Evolutionary conservation across 169 alveolate species (phyloP).

Genomic region (Plasmodium adleri): DNA sequence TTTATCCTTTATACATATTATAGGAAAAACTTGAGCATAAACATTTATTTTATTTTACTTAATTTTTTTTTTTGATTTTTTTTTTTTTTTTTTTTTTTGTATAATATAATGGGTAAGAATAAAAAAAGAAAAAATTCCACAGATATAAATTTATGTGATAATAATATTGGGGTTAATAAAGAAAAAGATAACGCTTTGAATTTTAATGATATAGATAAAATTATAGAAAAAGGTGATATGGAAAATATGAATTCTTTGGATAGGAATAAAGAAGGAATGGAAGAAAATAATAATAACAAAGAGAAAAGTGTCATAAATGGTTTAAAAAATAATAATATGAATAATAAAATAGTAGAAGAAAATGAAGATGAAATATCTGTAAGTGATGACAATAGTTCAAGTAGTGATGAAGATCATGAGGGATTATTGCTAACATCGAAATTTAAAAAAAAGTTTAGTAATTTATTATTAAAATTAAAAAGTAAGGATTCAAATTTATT

Average conservation of each 20-base stretch:
- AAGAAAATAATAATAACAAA: background rate
- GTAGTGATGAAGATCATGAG: conserved; percentile 77
- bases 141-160: too few relatives aligned
- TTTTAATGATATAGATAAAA: background rate
- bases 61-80: too few relatives aligned
- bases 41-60: too few relatives aligned
- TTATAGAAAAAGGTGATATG: background rate
- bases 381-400: conserved; percentile 60
- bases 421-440: conserved; percentile 69
- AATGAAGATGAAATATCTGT: conserved; percentile 13
- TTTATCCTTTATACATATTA: too few relatives aligned
- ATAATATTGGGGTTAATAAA: too few relatives aligned
- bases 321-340: background rate
- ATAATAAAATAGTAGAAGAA: background rate
- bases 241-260: background rate
- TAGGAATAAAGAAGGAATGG: background rate
- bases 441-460: conserved; percentile 54
- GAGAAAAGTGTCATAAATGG: background rate
- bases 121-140: too few relatives aligned
- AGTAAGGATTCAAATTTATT: conserved; percentile 54
- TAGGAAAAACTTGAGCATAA: too few relatives aligned
- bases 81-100: too few relatives aligned
- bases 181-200: too few relatives aligned
- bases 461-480: conserved; percentile 41
- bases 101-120: too few relatives aligned